A percentile compares a stretch with the other conserved stretches of the same genome.
Conservation (phyloP, 345 rosid species). For the Salix udensis region DNA sequence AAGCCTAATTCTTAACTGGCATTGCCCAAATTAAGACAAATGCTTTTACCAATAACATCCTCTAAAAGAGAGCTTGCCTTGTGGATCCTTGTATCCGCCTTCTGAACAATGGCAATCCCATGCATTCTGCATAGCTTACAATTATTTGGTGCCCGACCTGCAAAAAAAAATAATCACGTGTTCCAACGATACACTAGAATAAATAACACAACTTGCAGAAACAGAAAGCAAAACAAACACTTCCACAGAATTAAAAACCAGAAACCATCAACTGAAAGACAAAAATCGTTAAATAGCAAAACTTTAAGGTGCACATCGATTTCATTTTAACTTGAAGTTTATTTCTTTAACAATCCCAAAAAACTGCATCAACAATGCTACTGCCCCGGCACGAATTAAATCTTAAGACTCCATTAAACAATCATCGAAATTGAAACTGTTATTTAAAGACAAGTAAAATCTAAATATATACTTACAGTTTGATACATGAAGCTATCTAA, state of each 20-base stretch:
- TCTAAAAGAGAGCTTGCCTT: constrained; percentile 49
- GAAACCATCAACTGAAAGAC: background rate
- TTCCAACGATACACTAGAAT: background rate
- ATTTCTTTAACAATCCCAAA: background rate
- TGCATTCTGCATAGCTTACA: constrained; percentile 80
- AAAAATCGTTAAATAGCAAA: background rate
- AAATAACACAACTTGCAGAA: background rate
- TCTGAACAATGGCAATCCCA: constrained; percentile 80
- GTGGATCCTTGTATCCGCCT: constrained; percentile 78
- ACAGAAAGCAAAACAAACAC: background rate
- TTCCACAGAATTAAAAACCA: background rate
- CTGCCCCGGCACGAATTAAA: background rate
- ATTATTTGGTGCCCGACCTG: constrained; percentile 95
- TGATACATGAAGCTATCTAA: constrained; percentile 94
- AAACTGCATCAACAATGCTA: background rate
- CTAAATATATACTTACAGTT: constrained; percentile 47
- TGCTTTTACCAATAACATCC: constrained; percentile 18
- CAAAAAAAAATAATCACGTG: background rate
- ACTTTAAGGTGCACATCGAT: background rate
- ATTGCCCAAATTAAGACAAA: constrained; percentile 5
- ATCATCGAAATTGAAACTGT: background rate
- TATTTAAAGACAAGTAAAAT: background rate
- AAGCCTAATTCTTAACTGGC: background rate
- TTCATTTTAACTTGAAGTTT: background rate
- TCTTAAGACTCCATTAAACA: background rate